Evolutionary conservation across 2,329 filamentous ascomycete genomes (phyloP).

Genomic region (Fusarium chuoi): DNA sequence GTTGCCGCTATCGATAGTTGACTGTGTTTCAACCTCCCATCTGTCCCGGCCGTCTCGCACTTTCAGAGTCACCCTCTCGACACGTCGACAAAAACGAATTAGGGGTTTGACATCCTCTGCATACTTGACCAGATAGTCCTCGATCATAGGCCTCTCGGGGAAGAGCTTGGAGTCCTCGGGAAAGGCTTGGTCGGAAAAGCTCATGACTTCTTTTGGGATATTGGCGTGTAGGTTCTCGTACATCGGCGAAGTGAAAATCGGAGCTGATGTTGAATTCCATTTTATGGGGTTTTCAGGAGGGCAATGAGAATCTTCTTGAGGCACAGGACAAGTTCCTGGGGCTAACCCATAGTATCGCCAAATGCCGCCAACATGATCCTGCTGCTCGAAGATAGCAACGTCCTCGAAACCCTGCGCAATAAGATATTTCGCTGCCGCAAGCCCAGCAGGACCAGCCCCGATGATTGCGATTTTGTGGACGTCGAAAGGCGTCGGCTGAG

Average conservation of each 20-base stretch:
- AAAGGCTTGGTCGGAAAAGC: conserved; percentile 77
- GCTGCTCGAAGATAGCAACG: conserved; percentile 86
- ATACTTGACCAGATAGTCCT: conserved; percentile 79
- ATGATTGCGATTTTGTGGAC: conserved; percentile 78
- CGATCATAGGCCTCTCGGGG: conserved; percentile 76
- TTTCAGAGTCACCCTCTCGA: conserved; percentile 64
- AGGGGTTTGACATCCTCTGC: conserved; percentile 73
- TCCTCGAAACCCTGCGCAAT: conserved; percentile 75
- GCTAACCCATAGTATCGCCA: conserved; percentile 79
- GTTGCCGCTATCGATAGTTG: conserved; percentile 58
- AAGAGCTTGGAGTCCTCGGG: conserved; percentile 74
- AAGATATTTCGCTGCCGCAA: conserved; percentile 84
- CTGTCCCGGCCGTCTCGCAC: conserved; percentile 49
- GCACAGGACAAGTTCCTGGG: conserved; percentile 64
- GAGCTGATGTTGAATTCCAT: conserved; percentile 51
- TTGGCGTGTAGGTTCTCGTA: conserved; percentile 89
- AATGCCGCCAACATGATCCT: conserved; percentile 78
- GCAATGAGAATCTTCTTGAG: conserved; percentile 74
- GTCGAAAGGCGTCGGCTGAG: conserved; percentile 51
- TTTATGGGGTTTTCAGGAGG: conserved; percentile 72
- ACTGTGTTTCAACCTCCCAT: conserved; percentile 71
- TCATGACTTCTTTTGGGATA: conserved; percentile 84
- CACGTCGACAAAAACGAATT: conserved; percentile 76
- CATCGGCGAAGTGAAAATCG: conserved; percentile 82
- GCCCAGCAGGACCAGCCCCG: conserved; percentile 83